Conservation (phyloP, 2,329 filamentous ascomycete species). For the Eurotiales sp. region DNA sequence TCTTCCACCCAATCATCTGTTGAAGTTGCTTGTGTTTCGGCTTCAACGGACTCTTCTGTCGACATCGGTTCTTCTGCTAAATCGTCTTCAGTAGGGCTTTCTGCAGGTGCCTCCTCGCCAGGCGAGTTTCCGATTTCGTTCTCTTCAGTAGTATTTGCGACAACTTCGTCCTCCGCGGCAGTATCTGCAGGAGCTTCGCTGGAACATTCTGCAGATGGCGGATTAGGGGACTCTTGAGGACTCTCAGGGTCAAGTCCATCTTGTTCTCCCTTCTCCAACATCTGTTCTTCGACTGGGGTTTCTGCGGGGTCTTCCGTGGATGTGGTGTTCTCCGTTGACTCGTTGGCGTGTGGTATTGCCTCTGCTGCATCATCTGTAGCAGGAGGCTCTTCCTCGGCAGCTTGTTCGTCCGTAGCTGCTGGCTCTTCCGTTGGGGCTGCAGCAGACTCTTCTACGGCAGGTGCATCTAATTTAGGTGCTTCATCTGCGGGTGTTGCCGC, state of each 20-base stretch:
- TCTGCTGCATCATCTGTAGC: conserved; percentile 17
- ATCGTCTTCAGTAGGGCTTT: background rate
- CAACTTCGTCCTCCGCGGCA: background rate
- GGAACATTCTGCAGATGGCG: background rate
- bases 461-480: conserved; percentile 18
- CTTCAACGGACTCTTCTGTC: background rate
- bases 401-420: conserved; percentile 16
- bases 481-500: conserved; percentile 9
- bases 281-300: conserved; percentile 6
- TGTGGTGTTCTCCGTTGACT: conserved; percentile 14
- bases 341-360: conserved; percentile 18
- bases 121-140: too few species aligned
- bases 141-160: background rate
- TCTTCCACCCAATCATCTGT: conserved; percentile 10
- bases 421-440: conserved; percentile 19
- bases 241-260: conserved; percentile 9
- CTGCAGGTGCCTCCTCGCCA: background rate
- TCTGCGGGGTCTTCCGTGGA: conserved; percentile 15
- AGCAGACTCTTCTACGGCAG: conserved; percentile 16
- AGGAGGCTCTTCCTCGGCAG: conserved; percentile 15
- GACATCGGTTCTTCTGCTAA: background rate
- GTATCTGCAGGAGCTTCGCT: background rate
- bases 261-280: background rate
- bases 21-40: conserved; percentile 4
- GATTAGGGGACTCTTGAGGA: background rate